Conservation (phyloP, 805 yeast species). For the Kluyveromyces aestuarii region DNA sequence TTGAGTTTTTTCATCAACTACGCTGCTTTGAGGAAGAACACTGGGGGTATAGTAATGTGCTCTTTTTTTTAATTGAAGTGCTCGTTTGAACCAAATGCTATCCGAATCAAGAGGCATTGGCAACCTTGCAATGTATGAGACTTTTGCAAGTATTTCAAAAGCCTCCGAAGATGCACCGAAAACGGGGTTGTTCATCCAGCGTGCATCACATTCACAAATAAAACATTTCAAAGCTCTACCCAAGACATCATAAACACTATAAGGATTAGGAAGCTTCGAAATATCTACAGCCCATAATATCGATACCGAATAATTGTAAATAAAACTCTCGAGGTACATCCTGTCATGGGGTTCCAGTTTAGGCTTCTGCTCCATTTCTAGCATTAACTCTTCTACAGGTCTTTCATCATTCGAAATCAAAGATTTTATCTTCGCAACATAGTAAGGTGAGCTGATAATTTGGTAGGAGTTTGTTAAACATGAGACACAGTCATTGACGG, state of each 20-base stretch:
- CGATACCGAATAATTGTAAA: conserved; percentile 33
- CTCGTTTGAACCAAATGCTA: conserved; percentile 8
- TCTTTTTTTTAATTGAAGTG: conserved; percentile 7
- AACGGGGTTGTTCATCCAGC: conserved; percentile 38
- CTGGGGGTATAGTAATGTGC: conserved; percentile 9
- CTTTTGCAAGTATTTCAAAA: conserved; percentile 30
- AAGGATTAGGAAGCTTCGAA: conserved; percentile 34
- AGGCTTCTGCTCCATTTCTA: background rate
- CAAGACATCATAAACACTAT: conserved; percentile 27
- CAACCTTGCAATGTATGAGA: conserved; percentile 24
- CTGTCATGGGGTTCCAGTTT: conserved; percentile 22
- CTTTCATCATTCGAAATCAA: background rate
- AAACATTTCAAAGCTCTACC: conserved; percentile 26
- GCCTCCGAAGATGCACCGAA: conserved; percentile 31
- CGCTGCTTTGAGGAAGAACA: conserved; percentile 1
- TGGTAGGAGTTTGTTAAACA: background rate
- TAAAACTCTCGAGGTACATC: conserved; percentile 35
- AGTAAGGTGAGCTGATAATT: conserved; percentile 4
- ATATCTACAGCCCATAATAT: conserved; percentile 29
- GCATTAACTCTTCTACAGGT: background rate
- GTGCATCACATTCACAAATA: conserved; percentile 28
- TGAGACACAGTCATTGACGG: background rate
- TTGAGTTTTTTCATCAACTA: background rate
- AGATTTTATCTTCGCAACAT: background rate
- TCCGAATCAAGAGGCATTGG: conserved; percentile 9